Conservation (phyloP, 140 eudicot genomes). For the Oenanthe javanica region DNA sequence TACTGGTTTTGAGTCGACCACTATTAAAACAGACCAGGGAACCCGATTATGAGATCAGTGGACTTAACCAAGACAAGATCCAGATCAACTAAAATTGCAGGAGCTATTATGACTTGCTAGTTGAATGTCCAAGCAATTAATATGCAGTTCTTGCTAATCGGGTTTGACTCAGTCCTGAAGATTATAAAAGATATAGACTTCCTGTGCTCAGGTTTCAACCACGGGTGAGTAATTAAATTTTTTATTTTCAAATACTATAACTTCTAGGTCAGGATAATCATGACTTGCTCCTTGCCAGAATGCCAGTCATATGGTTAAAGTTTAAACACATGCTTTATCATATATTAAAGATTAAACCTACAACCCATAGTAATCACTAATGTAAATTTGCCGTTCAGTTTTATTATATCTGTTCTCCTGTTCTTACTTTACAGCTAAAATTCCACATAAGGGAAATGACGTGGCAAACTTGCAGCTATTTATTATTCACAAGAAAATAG, state of each 20-base stretch:
- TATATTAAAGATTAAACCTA: neutral
- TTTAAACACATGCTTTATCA: neutral
- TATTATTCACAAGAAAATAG: no score
- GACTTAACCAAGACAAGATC: neutral
- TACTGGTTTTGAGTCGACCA: neutral
- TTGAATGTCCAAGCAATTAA: neutral
- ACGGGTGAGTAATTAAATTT: neutral
- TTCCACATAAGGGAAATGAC: neutral
- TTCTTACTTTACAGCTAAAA: neutral
- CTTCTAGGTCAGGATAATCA: neutral
- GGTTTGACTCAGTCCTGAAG: neutral
- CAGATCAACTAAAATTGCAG: neutral
- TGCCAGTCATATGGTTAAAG: neutral
- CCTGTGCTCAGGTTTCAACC: neutral
- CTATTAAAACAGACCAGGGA: neutral
- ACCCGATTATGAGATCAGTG: neutral
- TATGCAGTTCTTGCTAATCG: neutral
- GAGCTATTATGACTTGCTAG: neutral
- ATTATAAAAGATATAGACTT: neutral
- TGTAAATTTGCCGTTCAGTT: neutral
- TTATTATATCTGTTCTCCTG: neutral
- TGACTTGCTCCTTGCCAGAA: neutral
- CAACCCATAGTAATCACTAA: neutral
- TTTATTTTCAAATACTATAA: neutral
- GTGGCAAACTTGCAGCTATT: neutral